Conservation (phyloP, 805 yeast species). For the Spathaspora gorwiae region DNA sequence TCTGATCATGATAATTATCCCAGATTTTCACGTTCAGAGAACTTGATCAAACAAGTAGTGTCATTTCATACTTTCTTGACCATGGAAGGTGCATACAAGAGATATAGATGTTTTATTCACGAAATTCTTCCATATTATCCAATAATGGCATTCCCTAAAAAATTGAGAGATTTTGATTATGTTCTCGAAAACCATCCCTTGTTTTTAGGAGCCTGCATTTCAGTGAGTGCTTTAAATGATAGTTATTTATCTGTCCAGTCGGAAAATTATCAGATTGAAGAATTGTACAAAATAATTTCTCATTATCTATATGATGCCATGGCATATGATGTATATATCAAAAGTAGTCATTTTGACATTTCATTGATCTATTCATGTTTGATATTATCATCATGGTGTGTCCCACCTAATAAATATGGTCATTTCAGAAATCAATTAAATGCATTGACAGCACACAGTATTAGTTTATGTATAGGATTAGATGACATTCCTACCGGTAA, state of each 20-base stretch:
- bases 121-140: constrained; percentile 47
- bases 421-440: constrained; percentile 51
- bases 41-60: constrained; percentile 29
- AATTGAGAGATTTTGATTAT: constrained; percentile 33
- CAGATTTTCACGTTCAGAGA: constrained; percentile 12
- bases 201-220: constrained; percentile 38
- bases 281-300: constrained; percentile 37
- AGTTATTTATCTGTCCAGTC: constrained; percentile 11
- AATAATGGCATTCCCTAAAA: constrained; percentile 37
- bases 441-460: constrained; percentile 39
- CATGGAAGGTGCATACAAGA: constrained; percentile 27
- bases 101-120: constrained; percentile 31
- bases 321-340: constrained; percentile 40
- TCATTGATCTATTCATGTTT: constrained; percentile 40
- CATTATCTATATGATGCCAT: constrained; percentile 44
- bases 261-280: constrained; percentile 15
- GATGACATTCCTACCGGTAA: constrained; percentile 26
- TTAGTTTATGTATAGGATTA: constrained; percentile 47
- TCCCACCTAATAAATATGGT: constrained; percentile 50
- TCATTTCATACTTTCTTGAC: constrained; percentile 27
- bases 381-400: constrained; percentile 47
- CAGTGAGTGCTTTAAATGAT: constrained; percentile 46
- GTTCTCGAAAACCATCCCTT: constrained; percentile 40
- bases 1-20: constrained; percentile 8
- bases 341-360: constrained; percentile 39